Evolutionary conservation across 192 early-diverging fungal species (phyloP), one percentile per base, ranked within the genome.

Genomic region (Funneliformis mosseae): DNA sequence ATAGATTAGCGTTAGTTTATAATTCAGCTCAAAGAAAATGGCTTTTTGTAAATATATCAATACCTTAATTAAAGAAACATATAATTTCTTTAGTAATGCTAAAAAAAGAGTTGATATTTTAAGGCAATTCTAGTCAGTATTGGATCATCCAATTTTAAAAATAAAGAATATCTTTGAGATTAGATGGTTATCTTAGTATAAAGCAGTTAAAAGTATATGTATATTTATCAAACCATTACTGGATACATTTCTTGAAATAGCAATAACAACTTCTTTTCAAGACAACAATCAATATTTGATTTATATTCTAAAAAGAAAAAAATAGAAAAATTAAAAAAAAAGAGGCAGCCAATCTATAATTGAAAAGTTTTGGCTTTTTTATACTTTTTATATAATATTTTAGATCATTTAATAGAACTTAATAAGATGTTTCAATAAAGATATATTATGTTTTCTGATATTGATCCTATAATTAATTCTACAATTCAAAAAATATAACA

Each of bases 241-340:
- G 21, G 25, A 63, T 63, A 63, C 62, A 63, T n/a, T 63, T 63
- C 25, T 63, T 63, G 62, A 63, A 63, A 63, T 27, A n/a, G 10
- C 7, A 63, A 25, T n/a, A 63, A 63, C 21, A 11, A 3, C 5
- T 25, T 25, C 62, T n/a, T 27, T 27, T 63, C 7, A 63, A 63
- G 25, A 63, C 7, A 63, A 7, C 62, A n/a, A 63, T 27, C 25
- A 63, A 27, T 63, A 12, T 63, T 63, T n/a, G 3, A 63, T n/a
- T 12, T 63, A 25, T 63, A 63, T 63, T 27, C 21, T n/a, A 63
- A 63, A 27, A n/a, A n/a, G n/a, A n/a, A n/a, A n/a, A n/a, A n/a
- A n/a, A n/a, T n/a, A n/a, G n/a, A n/a, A n/a, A n/a, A n/a, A n/a
- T n/a, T n/a, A n/a, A n/a, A n/a, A n/a, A n/a, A n/a, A n/a, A n/a